These are phyloP conservation scores for Austroboletus sp. DNA, from an alignment of 1,284 basidiomycete genomes.

Conservation along the genomic window DNA sequence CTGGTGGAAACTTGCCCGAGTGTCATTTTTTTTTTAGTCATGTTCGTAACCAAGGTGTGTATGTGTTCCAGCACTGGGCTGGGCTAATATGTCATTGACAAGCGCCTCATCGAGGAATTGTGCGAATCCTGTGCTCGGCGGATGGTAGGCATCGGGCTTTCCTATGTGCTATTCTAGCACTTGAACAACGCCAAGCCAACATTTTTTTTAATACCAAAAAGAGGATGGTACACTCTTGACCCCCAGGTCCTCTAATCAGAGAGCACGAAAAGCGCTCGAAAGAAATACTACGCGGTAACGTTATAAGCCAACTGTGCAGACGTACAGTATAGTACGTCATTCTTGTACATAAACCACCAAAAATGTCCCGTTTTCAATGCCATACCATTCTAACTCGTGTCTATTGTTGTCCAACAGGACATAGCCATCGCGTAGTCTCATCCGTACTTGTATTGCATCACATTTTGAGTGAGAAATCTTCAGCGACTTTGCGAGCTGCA, in stretches of 20 bases:
- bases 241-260: no score
- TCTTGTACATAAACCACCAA: conserved; percentile 36
- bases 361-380: conserved; percentile 55
- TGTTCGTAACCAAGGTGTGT: conserved; percentile 18
- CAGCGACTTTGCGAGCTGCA: conserved; percentile 47
- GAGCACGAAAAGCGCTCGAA: no score
- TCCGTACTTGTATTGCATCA: conserved; percentile 44
- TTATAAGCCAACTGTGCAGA: no score
- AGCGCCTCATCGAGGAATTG: conserved; percentile 1
- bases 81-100: conserved; percentile 8
- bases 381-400: conserved; percentile 62
- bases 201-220: no score
- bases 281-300: no score
- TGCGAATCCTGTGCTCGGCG: conserved; percentile 8
- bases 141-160: no score
- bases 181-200: no score
- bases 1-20: neutral
- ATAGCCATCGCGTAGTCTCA: conserved; percentile 47
- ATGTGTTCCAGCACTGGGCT: conserved; percentile 3
- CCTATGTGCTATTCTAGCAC: no score
- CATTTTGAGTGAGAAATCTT: conserved; percentile 21
- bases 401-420: conserved; percentile 43
- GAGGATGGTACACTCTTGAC: no score
- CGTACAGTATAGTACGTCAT: conserved; percentile 4
- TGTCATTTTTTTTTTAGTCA: neutral